These are phyloP conservation scores for Colletotrichum cuscutae DNA, from an alignment of 2,329 filamentous ascomycete genomes.

Conservation along the genomic window DNA sequence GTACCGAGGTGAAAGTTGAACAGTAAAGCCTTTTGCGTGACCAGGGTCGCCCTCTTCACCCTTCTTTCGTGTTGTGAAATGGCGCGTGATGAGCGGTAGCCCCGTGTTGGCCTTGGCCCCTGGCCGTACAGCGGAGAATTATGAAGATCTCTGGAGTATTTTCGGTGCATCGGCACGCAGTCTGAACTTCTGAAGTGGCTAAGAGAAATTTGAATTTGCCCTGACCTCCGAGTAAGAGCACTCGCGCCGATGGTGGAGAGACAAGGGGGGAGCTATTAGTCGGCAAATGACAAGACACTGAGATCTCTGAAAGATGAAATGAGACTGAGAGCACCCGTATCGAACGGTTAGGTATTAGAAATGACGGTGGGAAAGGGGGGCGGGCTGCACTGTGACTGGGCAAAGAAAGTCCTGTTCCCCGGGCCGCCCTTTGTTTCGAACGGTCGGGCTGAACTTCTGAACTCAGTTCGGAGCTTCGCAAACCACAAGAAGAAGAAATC, in stretches of 20 bases:
- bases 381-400: background rate
- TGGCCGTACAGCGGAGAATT: conserved; percentile 27
- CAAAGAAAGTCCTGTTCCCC: background rate
- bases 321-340: background rate
- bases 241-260: background rate
- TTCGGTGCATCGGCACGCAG: conserved; percentile 13
- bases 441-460: conserved; percentile 11
- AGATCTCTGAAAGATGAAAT: background rate
- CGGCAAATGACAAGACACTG: background rate
- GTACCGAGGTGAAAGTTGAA: background rate
- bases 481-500: background rate
- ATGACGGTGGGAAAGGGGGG: conserved; percentile 10
- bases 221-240: background rate
- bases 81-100: conserved; percentile 14
- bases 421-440: conserved; percentile 19
- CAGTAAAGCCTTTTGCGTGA: background rate
- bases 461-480: background rate
- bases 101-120: conserved; percentile 19
- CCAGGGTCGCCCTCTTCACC: background rate
- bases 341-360: background rate
- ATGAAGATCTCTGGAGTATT: conserved; percentile 30
- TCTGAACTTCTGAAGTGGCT: background rate
- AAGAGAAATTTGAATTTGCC: background rate
- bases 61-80: conserved; percentile 27
- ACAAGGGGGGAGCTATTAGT: background rate